Evolutionary conservation across 441 rosid genomes (phyloP), one percentile per base, ranked within the genome.

Genomic region (Populus hybrid): DNA sequence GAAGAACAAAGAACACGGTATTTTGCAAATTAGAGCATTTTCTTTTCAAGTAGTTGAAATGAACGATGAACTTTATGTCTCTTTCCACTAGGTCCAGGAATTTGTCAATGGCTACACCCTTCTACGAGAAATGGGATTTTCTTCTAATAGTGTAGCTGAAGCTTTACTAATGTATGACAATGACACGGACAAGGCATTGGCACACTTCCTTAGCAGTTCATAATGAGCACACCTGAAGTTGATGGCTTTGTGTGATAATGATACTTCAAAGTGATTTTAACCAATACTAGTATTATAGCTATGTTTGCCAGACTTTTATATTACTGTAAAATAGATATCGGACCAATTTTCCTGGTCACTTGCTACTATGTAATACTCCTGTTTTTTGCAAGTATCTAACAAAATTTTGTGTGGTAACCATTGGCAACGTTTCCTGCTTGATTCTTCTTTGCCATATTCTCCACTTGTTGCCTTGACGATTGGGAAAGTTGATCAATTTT

Each of bases 81-180:
- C 65, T 21, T 24, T 10, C n/a, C 40, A 30, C 40, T 83, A 93
- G 99, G 94, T 95, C 78, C 92, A 81, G 57, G 93, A 90, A 69
- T 93, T 95, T 53, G 93, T 84, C 59, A 87, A 79, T 69, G 94
- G 92, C 64, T 92, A 80, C 83, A 76, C 82, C 50, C 83, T 85
- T 18, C 84, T 95, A 53, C 83, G 86, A 69, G 96, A 92, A 84
- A 93, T 91, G 98, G 99, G 99, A 21, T 95, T 95, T 83, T 84
- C 96, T 2, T 83, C 96, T 0, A 90, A 78, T 78, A 84, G 80
- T 23, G 91, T 91, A 9, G 87, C 90, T 1, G 98, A 93, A 3
- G 92, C 91, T 70, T 81, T 91, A 67, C 75, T 90, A 74, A 85
- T 85, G 90, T 81, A 87, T 71, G 98, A 91, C 16, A 93, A 92